Evolutionary conservation across 2,329 filamentous ascomycete species (phyloP), one percentile per base, ranked within the genome.

Genomic region (Arthrobotrys megalospora): DNA sequence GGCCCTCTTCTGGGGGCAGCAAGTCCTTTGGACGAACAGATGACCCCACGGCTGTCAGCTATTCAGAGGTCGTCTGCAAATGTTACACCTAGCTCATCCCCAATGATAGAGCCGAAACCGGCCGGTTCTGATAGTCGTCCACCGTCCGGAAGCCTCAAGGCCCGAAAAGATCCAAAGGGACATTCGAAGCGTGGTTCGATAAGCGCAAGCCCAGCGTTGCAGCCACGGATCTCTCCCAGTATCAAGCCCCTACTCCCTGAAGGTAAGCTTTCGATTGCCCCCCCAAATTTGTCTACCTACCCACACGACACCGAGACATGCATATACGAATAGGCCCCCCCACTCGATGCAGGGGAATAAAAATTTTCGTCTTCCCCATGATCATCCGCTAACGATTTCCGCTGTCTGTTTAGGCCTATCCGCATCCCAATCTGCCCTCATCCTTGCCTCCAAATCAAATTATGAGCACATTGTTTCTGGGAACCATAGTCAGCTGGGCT

Each of bases 401-500:
- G 41, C 14, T 79, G 47, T 60, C 55, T 47, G 32, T 77, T 75
- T 32, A 82, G 82, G 80, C 58, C 83, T 89, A 14, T 86, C 88
- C 19, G 87, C 88, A 41, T 88, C 90, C 64, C 87, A 88, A 2
- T 90, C 90, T 73, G 89, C 90, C n/a, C 88, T 93, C 32, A 88
- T 98, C 52, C 88, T 99, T 32, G 93, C 94, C 41, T 93, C 93
- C 14, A 98, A 98, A 84, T 98, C 95, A 1, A 99, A 99, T 83
- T 99, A 99, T 82, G 95, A 98, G 82, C 97, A 97, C 82, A 96
- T 99, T 43, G 86, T 99, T 10, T 96, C 98, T 83, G 96, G 96
- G 60, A 98, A 94, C 63, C 91, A 91, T 70, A 90, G 97, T 0
- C 94, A 94, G 0, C 76, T 82, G 34, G 95, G 95, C 11, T 92